Evolutionary conservation across 495 filamentous ascomycete species (phyloP), one percentile per base, ranked within the genome.

Genomic region (Pseudomonodictys pantanalensis): DNA sequence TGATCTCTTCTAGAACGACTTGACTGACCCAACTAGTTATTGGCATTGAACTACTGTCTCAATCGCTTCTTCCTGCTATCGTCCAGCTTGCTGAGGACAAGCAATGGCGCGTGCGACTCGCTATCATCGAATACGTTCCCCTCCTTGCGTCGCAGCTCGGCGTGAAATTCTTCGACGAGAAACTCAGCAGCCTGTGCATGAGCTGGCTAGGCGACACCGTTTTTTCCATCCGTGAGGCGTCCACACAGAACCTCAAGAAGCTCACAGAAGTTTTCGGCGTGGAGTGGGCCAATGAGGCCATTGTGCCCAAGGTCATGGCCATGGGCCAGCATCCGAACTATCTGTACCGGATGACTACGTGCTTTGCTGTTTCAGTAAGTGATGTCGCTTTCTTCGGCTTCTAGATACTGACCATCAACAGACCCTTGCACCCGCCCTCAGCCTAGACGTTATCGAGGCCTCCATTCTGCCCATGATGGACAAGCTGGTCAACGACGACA

Each of bases 321-420:
- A 96, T 98, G 95, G 93, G 93, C 28, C 85, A 87, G 55, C 95
- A 98, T 69, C 91, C 93, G 23, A 98, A 98, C 74, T 98, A 98
- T 71, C 85, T 98, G 39, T 98, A 98, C 80, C 84, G 93, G 64
- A 98, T 98, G 93, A 98, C 93, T 11, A 98, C 93, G 26, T 97
- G 92, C 75, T 97, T 97, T 69, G 93, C 93, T 47, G 91, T 98
- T 66, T 91, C 92, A 59, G 93, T 98, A 83, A 77, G 89, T 80
- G 3, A 38, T 51, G 33, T 43, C 15, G 3, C 1, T 41, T 60
- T n/a, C 8, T 29, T 39, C 32, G 53, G 25, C 33, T 45, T 35
- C 24, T 62, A 46, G 68, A 81, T 65, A 81, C 67, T 58, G 43
- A 32, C 9, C 20, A 47, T 42, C 15, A 2, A 18, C 60, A 97